A percentile compares a stretch with the other conserved stretches of the same genome.
These are phyloP conservation scores for Grifola frondosa DNA, from an alignment of 1,284 basidiomycete genomes.

Conservation along the genomic window DNA sequence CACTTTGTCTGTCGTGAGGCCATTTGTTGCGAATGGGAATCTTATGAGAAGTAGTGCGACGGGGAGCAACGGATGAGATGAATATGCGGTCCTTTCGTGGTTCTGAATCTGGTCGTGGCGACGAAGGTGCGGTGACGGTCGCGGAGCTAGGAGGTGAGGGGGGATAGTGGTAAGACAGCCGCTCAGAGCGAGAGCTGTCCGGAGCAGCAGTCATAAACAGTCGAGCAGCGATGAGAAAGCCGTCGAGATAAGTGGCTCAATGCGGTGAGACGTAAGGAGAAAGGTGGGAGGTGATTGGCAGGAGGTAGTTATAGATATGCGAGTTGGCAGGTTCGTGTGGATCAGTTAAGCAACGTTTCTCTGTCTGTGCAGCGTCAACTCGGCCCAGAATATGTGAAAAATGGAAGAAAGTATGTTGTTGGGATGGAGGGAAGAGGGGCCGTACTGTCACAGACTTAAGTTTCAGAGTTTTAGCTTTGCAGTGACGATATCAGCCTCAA, in stretches of 20 bases:
- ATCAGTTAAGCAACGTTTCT: constrained; percentile 18
- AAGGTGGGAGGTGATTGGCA: constrained; percentile 1
- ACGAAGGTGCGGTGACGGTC: constrained; percentile 21
- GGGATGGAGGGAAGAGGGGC: not conserved
- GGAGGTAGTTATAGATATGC: constrained; percentile 13
- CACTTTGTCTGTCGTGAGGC: constrained; percentile 21
- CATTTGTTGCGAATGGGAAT: constrained; percentile 18
- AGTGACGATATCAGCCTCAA: constrained; percentile 19
- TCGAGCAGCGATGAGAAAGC: constrained; percentile 5
- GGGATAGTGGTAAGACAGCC: constrained; percentile 22
- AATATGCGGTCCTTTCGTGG: constrained; percentile 20
- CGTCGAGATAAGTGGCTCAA: constrained; percentile 7
- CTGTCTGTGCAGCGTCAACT: constrained; percentile 3
- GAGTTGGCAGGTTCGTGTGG: no score
- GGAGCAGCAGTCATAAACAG: constrained; percentile 32
- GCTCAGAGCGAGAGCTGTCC: constrained; percentile 27
- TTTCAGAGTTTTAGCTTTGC: constrained; percentile 17
- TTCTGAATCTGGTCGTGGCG: constrained; percentile 19
- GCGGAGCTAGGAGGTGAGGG: constrained; percentile 25
- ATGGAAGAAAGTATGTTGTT: not conserved
- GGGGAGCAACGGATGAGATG: constrained; percentile 16
- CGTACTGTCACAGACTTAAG: not conserved
- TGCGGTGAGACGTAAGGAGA: constrained; percentile 12
- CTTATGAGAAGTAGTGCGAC: constrained; percentile 28
- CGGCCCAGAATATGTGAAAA: not conserved